Evolutionary conservation across 139 green algal species (phyloP), one percentile per base, ranked within the genome.

Genomic region (Gonium pectorale): DNA sequence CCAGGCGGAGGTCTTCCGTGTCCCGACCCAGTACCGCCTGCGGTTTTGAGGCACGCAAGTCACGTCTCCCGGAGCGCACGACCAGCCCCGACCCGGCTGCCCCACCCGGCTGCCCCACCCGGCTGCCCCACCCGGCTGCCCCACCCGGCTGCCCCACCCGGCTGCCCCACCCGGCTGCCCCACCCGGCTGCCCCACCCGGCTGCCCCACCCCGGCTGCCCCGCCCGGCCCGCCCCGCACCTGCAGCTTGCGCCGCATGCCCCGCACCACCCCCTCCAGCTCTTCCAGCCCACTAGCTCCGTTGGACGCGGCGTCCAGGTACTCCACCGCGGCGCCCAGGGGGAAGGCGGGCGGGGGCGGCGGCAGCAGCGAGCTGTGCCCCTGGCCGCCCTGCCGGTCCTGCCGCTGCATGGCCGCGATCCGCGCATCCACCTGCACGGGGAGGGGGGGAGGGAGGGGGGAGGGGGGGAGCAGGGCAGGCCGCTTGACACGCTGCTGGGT

Each of bases 351-450:
- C 35, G 79, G 79, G 33, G 46, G 46, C 35, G 43, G 79, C 26
- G 79, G 79, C 60, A 84, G 62, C 43, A 64, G 5, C 3, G 44
- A 41, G 33, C 0, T 19, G 21, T 29, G 62, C 22, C 63, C 63
- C 62, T 46, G 2, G 3, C 7, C 63, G 24, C 26, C 62, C 41
- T n/a, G 38, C 37, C 2, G 1, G 22, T 83, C 41, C n/a, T 81
- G 62, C 19, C n/a, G 59, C 59, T 51, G 59, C 29, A 82, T 41
- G 35, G 40, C 75, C 40, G 63, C 24, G 59, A 82, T 82, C 21
- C 63, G 78, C 1, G 78, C 78, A 11, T 84, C 63, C 31, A 84
- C 78, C 78, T 84, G 78, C n/a, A n/a, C n/a, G n/a, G n/a, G n/a
- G n/a, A n/a, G n/a, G n/a, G 17, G 29, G 13, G 52, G 29, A 54